Base-by-base conservation (phyloP, 805 yeast genomes). In the Metschnikowia chrysomelidarum region DNA sequence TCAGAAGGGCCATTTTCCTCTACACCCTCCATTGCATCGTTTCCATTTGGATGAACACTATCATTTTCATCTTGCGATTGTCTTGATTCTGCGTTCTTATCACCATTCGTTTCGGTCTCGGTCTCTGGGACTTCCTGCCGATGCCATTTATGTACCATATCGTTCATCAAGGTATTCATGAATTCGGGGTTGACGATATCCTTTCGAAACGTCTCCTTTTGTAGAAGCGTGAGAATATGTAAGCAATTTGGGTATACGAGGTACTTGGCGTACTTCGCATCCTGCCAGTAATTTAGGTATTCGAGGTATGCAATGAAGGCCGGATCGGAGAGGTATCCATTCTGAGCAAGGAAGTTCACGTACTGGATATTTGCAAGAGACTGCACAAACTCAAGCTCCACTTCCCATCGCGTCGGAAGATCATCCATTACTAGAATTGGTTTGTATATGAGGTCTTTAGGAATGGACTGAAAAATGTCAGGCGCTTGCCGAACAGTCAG, bases 351-450 rank as follows among this genome's bases (percentile, higher is more conserved):
- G 51, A 78, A 88, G 46, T 87, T 81, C 37, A 91, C 71, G 54
- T 89, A 91, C 57, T 83, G 95, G 28, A 91, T 79, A 58, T 91
- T 93, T 2, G 96, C 87, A 21, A 91, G 69, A 11, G 95, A 82
- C 61, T 91, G 98, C 3, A 91, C 94, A 61, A 91, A 91, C 75
- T 85, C 97, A n/a, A 86, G 69, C 49, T 86, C 95, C 15, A 86
- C 77, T 52, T 86, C 95, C 87, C 91, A 87, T 38, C 95, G 59
- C 4, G 84, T 74, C n/a, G 91, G 88, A n/a, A 76, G 64, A 19
- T 46, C 49, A 18, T 47, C 53, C 45, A 42, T 48, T 12, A 27
- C 12, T 28, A 8, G 16, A n/a, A n/a, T n/a, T 18, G 12, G 6
- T 9, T 23, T 12, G n/a, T n/a, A n/a, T n/a, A n/a, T n/a, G n/a